phyloP scores from a whole-genome alignment of 331 rosid species.

The Phaseolus coccineus region DNA sequence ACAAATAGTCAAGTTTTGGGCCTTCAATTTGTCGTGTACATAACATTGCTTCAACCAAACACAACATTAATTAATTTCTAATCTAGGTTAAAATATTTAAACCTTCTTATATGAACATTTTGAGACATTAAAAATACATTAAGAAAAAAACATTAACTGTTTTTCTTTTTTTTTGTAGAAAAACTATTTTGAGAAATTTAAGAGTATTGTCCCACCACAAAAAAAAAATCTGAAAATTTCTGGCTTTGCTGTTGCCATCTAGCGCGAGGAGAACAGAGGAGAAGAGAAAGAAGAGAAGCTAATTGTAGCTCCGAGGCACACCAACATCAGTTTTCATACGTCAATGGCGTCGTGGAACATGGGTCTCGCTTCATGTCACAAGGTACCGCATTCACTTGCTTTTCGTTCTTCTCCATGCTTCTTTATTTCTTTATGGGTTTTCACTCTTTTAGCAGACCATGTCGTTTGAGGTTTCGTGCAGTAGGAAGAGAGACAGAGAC shows the following conservation, averaged over 20 bases:
- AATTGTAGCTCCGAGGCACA: background rate
- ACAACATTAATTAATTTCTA: too few relatives aligned
- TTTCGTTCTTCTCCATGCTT: background rate
- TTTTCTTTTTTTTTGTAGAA: too few relatives aligned
- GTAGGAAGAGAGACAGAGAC: constrained; percentile 78
- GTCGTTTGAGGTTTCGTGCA: constrained; percentile 65
- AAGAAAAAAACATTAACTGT: background rate
- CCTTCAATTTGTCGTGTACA: too few relatives aligned
- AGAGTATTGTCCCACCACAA: constrained; percentile 1
- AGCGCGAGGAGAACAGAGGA: background rate
- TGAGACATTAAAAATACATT: too few relatives aligned
- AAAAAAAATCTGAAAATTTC: constrained; percentile 32
- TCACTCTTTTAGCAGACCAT: constrained; percentile 46
- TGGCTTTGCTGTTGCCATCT: constrained; percentile 46
- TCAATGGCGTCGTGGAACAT: constrained; percentile 66
- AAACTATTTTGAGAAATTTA: background rate
- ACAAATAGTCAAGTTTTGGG: too few relatives aligned
- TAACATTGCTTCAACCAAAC: too few relatives aligned
- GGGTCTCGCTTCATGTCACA: constrained; percentile 49
- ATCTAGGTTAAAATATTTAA: too few relatives aligned
- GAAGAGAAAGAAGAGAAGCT: background rate
- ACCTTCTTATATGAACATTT: too few relatives aligned
- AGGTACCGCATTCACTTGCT: constrained; percentile 45
- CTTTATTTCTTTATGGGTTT: background rate
- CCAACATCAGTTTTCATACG: constrained; percentile 16